phyloP scores from a whole-genome alignment of 208 protist species.

The Crithidia acanthocephali region DNA sequence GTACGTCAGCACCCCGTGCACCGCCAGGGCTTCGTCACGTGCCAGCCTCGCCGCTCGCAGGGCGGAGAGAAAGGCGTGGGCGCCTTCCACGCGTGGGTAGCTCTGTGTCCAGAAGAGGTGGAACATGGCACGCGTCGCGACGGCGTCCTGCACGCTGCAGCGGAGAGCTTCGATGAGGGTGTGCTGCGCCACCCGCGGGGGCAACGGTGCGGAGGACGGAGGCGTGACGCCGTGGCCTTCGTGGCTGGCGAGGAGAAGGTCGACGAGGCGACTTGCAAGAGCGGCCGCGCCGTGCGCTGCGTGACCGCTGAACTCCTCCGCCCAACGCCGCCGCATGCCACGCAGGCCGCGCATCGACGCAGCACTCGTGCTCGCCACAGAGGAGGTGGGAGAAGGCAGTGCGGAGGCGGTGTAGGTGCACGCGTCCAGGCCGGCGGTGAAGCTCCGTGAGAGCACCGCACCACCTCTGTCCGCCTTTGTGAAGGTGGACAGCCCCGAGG shows the following conservation, averaged over 20 bases:
- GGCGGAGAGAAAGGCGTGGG: conserved; percentile 71
- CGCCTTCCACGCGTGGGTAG: conserved; percentile 62
- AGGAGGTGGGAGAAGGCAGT: neutral
- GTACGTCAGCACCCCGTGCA: conserved; percentile 61
- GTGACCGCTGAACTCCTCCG: neutral
- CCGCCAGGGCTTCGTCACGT: conserved; percentile 35
- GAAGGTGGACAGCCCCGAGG: neutral
- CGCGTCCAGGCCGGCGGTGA: conserved; percentile 8
- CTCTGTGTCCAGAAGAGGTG: conserved; percentile 51
- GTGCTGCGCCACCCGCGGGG: conserved; percentile 45
- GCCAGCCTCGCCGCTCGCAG: conserved; percentile 50
- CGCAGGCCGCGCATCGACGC: too few species aligned
- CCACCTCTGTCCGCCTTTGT: neutral
- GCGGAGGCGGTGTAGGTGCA: conserved; percentile 18
- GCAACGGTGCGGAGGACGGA: neutral
- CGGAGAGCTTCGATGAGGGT: conserved; percentile 60
- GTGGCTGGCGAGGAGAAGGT: conserved; percentile 20
- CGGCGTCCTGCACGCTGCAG: conserved; percentile 44
- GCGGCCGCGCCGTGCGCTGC: conserved; percentile 12
- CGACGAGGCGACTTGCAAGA: conserved; percentile 25
- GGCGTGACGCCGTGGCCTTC: neutral
- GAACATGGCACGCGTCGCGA: conserved; percentile 45
- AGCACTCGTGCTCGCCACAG: too few species aligned
- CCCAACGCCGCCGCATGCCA: conserved; percentile 10
- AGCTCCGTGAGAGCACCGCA: neutral